Conservation (phyloP, 208 protist genomes). For the Leishmania major region DNA sequence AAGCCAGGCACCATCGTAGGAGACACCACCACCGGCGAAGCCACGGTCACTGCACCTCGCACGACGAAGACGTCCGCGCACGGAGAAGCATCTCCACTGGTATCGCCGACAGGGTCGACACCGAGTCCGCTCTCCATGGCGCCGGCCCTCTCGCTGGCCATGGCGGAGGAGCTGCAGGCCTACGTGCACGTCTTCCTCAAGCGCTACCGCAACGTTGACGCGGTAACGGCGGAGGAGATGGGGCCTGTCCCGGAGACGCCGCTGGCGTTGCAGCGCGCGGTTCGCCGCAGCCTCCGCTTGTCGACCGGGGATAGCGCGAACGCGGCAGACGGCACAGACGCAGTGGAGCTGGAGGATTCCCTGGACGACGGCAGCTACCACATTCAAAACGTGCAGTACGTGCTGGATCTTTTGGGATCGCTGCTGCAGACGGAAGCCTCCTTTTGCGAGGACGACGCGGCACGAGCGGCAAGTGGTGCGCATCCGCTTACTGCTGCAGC, state of each 20-base stretch:
- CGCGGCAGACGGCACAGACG: constrained; percentile 10
- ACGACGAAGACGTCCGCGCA: constrained; percentile 15
- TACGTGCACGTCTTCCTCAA: constrained; percentile 37
- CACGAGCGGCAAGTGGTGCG: not conserved
- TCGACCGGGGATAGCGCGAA: not conserved
- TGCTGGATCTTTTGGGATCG: constrained; percentile 64
- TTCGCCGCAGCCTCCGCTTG: constrained; percentile 21
- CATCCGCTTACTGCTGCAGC: not conserved
- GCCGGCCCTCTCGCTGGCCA: constrained; percentile 4
- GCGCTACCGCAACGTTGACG: constrained; percentile 25
- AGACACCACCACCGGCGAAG: not conserved
- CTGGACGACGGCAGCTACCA: constrained; percentile 67
- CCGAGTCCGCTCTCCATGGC: not conserved
- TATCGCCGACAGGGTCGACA: not conserved
- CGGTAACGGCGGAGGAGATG: constrained; percentile 11
- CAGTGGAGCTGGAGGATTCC: constrained; percentile 26
- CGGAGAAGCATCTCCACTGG: not conserved
- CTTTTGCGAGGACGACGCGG: constrained; percentile 26
- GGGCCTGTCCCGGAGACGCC: constrained; percentile 28
- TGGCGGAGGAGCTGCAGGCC: constrained; percentile 29
- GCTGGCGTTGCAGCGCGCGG: constrained; percentile 29
- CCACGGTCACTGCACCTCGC: not conserved
- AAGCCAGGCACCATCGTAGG: not conserved
- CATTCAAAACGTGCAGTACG: constrained; percentile 62
- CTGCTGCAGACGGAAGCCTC: constrained; percentile 31